Evolutionary conservation across 768 basidiomycete genomes (phyloP).

Genomic region (Coprinellus aureogranulatus): DNA sequence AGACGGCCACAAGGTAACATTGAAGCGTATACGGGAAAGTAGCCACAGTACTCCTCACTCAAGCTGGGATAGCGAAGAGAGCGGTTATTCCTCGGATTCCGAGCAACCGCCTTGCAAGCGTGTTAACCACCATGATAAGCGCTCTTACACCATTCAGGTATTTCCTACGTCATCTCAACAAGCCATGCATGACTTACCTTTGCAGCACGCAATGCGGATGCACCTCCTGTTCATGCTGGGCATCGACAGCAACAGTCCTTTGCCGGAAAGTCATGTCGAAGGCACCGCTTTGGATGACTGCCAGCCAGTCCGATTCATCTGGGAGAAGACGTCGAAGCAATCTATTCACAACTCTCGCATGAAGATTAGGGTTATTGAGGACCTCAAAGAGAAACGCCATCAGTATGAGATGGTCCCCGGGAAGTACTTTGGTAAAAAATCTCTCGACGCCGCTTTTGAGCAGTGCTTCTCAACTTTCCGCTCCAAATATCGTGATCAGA

Average conservation of each 20-base stretch:
- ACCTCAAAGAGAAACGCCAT: constrained; percentile 54
- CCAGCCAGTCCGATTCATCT: constrained; percentile 72
- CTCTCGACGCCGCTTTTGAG: constrained; percentile 62
- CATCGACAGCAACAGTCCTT: constrained; percentile 49
- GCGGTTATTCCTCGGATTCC: not conserved
- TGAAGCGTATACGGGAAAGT: constrained; percentile 7
- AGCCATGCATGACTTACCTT: not conserved
- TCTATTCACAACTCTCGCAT: constrained; percentile 74
- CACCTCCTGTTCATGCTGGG: constrained; percentile 64
- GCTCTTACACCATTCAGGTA: constrained; percentile 69
- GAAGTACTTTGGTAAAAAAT: constrained; percentile 64
- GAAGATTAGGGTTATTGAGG: constrained; percentile 61
- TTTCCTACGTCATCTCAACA: constrained; percentile 4
- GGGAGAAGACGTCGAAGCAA: constrained; percentile 75
- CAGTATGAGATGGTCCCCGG: constrained; percentile 63
- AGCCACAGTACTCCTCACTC: not conserved
- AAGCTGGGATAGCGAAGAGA: constrained; percentile 2
- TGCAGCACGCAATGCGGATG: constrained; percentile 66
- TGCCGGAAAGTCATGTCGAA: constrained; percentile 64
- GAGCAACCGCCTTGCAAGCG: constrained; percentile 32
- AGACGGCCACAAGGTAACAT: not conserved
- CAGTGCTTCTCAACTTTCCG: constrained; percentile 68
- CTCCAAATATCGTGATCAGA: constrained; percentile 64
- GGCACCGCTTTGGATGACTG: constrained; percentile 41
- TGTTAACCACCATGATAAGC: constrained; percentile 59